phyloP scores from a whole-genome alignment of 2,329 filamentous ascomycete genomes.

The Claviceps paspali region DNA sequence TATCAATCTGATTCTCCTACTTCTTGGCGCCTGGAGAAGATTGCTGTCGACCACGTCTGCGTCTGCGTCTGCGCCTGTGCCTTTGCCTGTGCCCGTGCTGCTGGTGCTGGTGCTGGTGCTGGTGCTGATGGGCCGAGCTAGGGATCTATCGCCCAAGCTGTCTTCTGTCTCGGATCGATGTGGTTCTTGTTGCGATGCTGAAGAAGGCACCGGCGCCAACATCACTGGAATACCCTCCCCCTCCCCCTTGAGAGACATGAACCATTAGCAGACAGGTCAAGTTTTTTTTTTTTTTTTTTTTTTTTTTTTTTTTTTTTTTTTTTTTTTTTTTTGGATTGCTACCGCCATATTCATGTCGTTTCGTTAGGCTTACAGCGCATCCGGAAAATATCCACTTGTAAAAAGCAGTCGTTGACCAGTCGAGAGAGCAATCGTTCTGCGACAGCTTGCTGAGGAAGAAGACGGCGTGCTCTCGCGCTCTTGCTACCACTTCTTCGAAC shows the following conservation, averaged over 20 bases:
- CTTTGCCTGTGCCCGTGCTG: too few relatives aligned
- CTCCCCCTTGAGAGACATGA: slow-evolving; percentile 11
- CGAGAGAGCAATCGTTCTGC: slow-evolving; percentile 20
- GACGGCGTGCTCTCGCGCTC: slow-evolving; percentile 31
- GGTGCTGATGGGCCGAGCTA: neutral
- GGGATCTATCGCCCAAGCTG: slow-evolving; percentile 5
- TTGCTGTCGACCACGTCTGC: slow-evolving; percentile 4
- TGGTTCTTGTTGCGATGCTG: neutral
- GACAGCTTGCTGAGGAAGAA: slow-evolving; percentile 38
- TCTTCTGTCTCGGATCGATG: slow-evolving; percentile 9
- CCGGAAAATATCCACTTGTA: slow-evolving; percentile 30
- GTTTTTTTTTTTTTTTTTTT: too few relatives aligned
- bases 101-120: slow-evolving; percentile 9
- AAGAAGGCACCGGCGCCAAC: neutral
- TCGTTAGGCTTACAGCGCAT: slow-evolving; percentile 25
- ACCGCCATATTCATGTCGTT: too few relatives aligned
- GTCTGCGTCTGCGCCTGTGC: too few relatives aligned
- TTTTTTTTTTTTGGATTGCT: too few relatives aligned
- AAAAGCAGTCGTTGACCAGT: slow-evolving; percentile 32
- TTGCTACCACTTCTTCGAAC: slow-evolving; percentile 30
- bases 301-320: too few relatives aligned
- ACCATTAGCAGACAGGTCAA: slow-evolving; percentile 1
- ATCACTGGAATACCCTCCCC: slow-evolving; percentile 11
- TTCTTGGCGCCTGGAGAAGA: neutral
- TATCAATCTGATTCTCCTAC: neutral